Base-by-base conservation (phyloP, 2,329 filamentous ascomycete genomes). In the Davidsoniella eucalypti region DNA sequence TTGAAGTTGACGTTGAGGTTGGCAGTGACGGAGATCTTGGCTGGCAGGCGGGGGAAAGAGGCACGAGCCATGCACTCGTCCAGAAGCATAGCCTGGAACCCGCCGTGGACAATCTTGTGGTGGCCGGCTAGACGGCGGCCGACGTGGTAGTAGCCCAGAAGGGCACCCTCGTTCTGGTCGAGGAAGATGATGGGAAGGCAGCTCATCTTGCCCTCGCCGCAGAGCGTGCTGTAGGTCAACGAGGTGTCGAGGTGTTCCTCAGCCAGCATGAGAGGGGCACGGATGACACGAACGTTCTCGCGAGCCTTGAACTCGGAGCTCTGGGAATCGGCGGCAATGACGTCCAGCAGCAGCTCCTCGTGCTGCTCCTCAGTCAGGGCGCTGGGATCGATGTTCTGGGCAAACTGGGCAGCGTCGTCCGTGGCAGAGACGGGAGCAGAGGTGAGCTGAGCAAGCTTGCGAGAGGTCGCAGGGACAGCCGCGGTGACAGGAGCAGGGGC, bases 51-150 rank as follows among this genome's bases (percentile, higher is more conserved):
- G 4, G 78, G 80, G 65, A 96, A 94, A 61, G 85, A 93, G 64
- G 86, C 93, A 50, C 87, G 73, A 29, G 84, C 90, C 41, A 96
- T 69, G 0, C 86, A 87, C 64, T 96, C 90, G 61, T 96, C 90
- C 49, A 96, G 69, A 62, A 96, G 73, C 10, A 90, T 95, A n/a
- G 90, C 90, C 51, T 96, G 69, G 56, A 94, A 68, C 0, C 90
- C 90, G 47, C 90, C 90, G 63, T 96, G 92, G 5, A 95, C 76
- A 55, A 96, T 86, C 2, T 84, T 87, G 5, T 86, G 84, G 63
- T 96, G 88, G 1, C 90, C 90, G 61, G 87, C 95, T 39, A 96
- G 69, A 58, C 85, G 80, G 2, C 72, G 66, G 2, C 90, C 90
- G 0, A 94, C 44, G 39, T 53, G 51, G 47, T 53, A 53, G 47